A percentile compares a stretch with the other conserved stretches of the same genome.
Conservation (phyloP, 495 filamentous ascomycete species). For the Pyrenopolyporus hunteri region DNA sequence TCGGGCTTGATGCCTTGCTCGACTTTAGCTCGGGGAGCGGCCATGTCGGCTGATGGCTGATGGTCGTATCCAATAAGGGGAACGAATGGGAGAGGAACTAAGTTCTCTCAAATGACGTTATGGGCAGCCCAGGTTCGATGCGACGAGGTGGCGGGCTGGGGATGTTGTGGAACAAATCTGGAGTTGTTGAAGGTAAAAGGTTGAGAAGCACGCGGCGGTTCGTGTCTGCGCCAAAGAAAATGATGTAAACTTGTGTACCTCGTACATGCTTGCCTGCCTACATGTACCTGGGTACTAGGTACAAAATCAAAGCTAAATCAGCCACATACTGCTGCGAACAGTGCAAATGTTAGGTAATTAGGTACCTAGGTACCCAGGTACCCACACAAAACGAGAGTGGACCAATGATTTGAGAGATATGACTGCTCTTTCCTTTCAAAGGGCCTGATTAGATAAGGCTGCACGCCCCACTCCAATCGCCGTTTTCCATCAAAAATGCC, state of each 20-base stretch:
- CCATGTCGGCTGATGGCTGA: slow-evolving; percentile 30
- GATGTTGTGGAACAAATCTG: neutral
- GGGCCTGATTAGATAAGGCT: slow-evolving; percentile 20
- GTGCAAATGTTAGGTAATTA: too few relatives aligned
- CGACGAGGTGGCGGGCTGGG: neutral
- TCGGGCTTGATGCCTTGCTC: slow-evolving; percentile 38
- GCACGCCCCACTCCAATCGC: slow-evolving; percentile 12
- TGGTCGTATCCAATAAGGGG: neutral
- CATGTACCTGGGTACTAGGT: neutral
- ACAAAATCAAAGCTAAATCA: too few relatives aligned
- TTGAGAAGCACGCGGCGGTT: slow-evolving; percentile 4
- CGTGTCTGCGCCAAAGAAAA: slow-evolving; percentile 16
- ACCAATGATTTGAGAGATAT: too few relatives aligned
- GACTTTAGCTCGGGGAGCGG: slow-evolving; percentile 34
- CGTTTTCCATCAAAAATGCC: slow-evolving; percentile 3
- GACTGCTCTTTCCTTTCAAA: too few relatives aligned
- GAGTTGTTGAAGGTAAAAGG: slow-evolving; percentile 3
- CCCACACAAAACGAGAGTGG: too few relatives aligned
- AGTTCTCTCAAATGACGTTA: slow-evolving; percentile 2
- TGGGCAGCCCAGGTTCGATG: neutral
- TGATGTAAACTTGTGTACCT: slow-evolving; percentile 39
- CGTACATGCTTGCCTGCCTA: too few relatives aligned
- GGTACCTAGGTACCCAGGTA: too few relatives aligned
- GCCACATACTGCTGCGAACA: too few relatives aligned
- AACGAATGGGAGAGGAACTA: neutral